phyloP scores from a whole-genome alignment of 2,329 filamentous ascomycete genomes.

The Aspergillus tanneri region DNA sequence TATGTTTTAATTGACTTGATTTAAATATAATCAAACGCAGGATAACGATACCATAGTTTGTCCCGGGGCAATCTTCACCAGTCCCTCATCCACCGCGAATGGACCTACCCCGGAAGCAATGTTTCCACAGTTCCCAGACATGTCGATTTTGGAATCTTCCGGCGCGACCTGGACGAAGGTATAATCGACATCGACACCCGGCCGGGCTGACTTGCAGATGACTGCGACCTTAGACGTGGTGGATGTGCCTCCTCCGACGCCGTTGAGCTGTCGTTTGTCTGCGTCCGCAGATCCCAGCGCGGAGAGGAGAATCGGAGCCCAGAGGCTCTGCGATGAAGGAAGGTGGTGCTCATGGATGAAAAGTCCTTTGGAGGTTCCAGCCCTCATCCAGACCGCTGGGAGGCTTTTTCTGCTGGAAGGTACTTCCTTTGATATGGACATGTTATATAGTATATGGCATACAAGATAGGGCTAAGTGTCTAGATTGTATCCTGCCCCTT shows the following conservation, averaged over 20 bases:
- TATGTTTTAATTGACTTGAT: neutral
- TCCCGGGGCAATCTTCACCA: slow-evolving; percentile 36
- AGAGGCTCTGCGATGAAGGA: slow-evolving; percentile 24
- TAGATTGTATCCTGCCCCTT: too few species aligned
- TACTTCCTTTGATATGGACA: too few species aligned
- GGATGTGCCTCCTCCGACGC: slow-evolving; percentile 65
- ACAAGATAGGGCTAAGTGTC: too few species aligned
- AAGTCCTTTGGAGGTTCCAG: slow-evolving; percentile 42
- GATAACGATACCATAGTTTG: slow-evolving; percentile 20
- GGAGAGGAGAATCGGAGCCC: slow-evolving; percentile 32
- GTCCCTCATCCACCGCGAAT: slow-evolving; percentile 56
- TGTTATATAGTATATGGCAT: too few species aligned
- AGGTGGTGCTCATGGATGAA: slow-evolving; percentile 39
- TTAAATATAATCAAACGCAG: neutral
- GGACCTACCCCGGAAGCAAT: slow-evolving; percentile 66
- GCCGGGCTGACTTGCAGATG: slow-evolving; percentile 50
- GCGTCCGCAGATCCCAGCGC: slow-evolving; percentile 33
- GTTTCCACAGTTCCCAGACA: slow-evolving; percentile 69
- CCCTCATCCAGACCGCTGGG: slow-evolving; percentile 41
- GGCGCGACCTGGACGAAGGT: slow-evolving; percentile 69
- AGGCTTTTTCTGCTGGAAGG: slow-evolving; percentile 21
- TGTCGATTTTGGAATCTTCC: slow-evolving; percentile 58
- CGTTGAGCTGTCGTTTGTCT: slow-evolving; percentile 60
- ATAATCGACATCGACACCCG: slow-evolving; percentile 60
- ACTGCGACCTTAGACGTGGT: slow-evolving; percentile 68